Conservation (phyloP, 2,329 filamentous ascomycete species). For the Bipolaris zeicola region DNA sequence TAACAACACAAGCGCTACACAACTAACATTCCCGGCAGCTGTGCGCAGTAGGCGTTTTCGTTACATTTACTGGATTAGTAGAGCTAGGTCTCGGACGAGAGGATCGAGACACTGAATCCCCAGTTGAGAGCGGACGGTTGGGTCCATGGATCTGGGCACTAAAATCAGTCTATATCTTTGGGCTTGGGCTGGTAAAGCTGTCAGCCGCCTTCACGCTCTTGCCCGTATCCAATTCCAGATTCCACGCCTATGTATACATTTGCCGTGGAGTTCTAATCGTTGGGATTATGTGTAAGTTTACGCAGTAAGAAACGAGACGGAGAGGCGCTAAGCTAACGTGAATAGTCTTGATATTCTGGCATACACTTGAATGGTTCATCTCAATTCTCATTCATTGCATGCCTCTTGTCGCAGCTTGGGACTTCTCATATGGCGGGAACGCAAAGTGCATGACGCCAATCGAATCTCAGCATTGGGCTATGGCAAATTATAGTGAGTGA, state of each 20-base stretch:
- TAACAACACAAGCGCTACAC: not conserved
- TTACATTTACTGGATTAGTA: conserved; percentile 12
- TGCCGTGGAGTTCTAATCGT: conserved; percentile 34
- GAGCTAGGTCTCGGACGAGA: conserved; percentile 53
- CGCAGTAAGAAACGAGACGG: no score
- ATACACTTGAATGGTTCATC: conserved; percentile 50
- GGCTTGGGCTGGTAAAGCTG: conserved; percentile 54
- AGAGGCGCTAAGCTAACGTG: conserved; percentile 6
- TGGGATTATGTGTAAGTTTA: conserved; percentile 49
- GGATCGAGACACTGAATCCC: conserved; percentile 9
- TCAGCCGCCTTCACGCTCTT: conserved; percentile 55
- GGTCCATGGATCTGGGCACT: conserved; percentile 13
- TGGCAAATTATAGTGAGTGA: conserved; percentile 51
- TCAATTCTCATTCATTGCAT: conserved; percentile 55
- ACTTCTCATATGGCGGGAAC: conserved; percentile 19
- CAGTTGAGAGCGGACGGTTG: conserved; percentile 2
- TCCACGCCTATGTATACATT: conserved; percentile 43
- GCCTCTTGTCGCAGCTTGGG: conserved; percentile 55
- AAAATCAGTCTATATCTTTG: conserved; percentile 49
- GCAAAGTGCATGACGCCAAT: conserved; percentile 34
- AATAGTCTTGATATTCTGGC: conserved; percentile 31
- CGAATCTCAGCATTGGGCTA: conserved; percentile 52
- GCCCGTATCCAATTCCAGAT: conserved; percentile 44
- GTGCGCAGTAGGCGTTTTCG: conserved; percentile 10
- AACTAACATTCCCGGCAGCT: conserved; percentile 1